phyloP scores from a whole-genome alignment of 495 filamentous ascomycete species.

The Hyaloscypha bicolor region DNA sequence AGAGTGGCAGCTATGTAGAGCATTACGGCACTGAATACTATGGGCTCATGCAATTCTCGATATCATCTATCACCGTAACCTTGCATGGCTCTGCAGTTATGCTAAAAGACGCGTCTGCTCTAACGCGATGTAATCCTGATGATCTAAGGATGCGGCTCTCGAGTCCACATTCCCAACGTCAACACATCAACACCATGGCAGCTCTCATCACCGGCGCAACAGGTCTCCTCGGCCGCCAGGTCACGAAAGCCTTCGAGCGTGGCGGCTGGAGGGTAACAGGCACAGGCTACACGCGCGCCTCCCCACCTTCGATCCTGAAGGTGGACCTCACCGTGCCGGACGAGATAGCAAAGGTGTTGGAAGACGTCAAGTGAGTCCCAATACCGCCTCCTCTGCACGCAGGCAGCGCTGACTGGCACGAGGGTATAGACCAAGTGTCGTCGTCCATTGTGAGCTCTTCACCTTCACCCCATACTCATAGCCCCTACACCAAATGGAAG shows the following conservation, averaged over 20 bases:
- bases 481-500: no score
- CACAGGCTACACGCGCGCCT: constrained; percentile 74
- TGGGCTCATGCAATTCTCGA: neutral
- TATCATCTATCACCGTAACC: neutral
- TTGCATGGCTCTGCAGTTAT: neutral
- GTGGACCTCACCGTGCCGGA: constrained; percentile 66
- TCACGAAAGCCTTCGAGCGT: constrained; percentile 71
- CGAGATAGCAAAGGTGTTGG: constrained; percentile 64
- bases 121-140: neutral
- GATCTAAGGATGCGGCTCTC: neutral
- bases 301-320: constrained; percentile 73
- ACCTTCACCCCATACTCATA: neutral
- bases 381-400: neutral
- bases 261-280: constrained; percentile 76
- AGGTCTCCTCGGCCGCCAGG: constrained; percentile 81
- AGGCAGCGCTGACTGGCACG: constrained; percentile 18
- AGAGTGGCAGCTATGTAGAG: neutral
- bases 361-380: constrained; percentile 60
- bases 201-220: constrained; percentile 85
- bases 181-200: constrained; percentile 27
- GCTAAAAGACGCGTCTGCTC: neutral
- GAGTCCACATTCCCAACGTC: constrained; percentile 5
- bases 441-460: constrained; percentile 75
- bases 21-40: neutral
- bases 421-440: constrained; percentile 62